Conservation (phyloP, 305 asterid genomes). For the Solanum hybrid region DNA sequence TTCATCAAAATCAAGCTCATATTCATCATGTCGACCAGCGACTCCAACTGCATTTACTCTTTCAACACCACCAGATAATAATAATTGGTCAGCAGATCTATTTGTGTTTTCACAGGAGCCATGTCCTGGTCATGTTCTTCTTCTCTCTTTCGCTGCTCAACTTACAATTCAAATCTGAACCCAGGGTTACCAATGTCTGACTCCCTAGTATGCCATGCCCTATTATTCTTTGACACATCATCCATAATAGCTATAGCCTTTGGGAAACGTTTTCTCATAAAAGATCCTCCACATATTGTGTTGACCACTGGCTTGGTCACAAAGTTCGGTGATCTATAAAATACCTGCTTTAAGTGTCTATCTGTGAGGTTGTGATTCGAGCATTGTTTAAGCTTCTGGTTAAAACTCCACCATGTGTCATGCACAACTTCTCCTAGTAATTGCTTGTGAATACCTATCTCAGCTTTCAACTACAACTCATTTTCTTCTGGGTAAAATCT, state of each 20-base stretch:
- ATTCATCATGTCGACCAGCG: background rate
- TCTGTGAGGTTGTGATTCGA: background rate
- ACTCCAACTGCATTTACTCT: background rate
- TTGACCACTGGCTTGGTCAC: background rate
- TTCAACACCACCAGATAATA: background rate
- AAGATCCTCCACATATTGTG: background rate
- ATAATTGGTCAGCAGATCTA: background rate
- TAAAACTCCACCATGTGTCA: background rate
- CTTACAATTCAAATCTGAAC: background rate
- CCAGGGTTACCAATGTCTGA: background rate
- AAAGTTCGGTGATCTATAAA: background rate
- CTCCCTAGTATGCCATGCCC: background rate
- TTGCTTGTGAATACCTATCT: background rate
- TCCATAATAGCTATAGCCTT: background rate
- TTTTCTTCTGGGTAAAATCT: background rate
- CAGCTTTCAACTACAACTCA: background rate
- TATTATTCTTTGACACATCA: background rate
- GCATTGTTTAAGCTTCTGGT: background rate
- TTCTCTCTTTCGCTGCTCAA: background rate
- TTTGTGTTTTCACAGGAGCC: background rate
- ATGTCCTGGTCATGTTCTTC: background rate
- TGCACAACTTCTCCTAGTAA: background rate
- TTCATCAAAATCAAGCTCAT: background rate
- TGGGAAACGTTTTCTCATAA: background rate
- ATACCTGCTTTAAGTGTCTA: background rate